Evolutionary conservation across 2,329 filamentous ascomycete species (phyloP).

Genomic region (Xylaria sp.): DNA sequence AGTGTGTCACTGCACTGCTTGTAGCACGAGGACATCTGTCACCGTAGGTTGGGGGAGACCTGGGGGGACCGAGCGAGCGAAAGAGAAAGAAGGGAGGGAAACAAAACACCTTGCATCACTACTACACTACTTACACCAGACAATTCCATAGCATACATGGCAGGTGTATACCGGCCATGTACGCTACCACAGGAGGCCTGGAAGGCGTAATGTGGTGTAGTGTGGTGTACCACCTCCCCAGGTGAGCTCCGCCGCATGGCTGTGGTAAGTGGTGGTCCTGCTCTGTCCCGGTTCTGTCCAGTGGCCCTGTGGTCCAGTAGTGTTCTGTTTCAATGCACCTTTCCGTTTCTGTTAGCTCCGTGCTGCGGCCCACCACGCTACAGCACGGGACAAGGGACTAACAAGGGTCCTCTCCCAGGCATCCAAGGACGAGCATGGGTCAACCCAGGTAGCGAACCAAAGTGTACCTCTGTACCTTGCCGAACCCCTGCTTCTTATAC

Average conservation of each 20-base stretch:
- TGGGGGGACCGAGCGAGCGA: neutral
- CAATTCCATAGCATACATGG: no score
- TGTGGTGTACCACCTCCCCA: slow-evolving; percentile 10
- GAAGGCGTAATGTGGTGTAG: neutral
- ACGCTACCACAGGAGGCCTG: no score
- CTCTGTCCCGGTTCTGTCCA: slow-evolving; percentile 10
- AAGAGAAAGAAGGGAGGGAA: no score
- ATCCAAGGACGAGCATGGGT: slow-evolving; percentile 28
- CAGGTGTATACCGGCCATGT: no score
- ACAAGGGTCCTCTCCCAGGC: slow-evolving; percentile 34
- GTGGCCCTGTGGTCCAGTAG: slow-evolving; percentile 19
- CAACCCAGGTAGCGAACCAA: slow-evolving; percentile 3
- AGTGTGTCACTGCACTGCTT: neutral
- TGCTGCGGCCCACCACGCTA: slow-evolving; percentile 15
- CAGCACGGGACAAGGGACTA: slow-evolving; percentile 4
- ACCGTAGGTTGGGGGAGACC: slow-evolving; percentile 18
- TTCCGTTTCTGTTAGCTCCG: slow-evolving; percentile 45
- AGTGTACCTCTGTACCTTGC: slow-evolving; percentile 10
- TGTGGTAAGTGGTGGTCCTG: slow-evolving; percentile 31
- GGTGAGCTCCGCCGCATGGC: slow-evolving; percentile 45
- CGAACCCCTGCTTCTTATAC: slow-evolving; percentile 40
- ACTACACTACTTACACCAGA: neutral
- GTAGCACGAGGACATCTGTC: slow-evolving; percentile 24
- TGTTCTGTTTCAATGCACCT: slow-evolving; percentile 44
- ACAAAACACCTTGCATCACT: neutral